A percentile compares a stretch with the other conserved stretches of the same genome.
phyloP scores from a whole-genome alignment of 768 basidiomycete genomes.

The Rhizopogon rudus region DNA sequence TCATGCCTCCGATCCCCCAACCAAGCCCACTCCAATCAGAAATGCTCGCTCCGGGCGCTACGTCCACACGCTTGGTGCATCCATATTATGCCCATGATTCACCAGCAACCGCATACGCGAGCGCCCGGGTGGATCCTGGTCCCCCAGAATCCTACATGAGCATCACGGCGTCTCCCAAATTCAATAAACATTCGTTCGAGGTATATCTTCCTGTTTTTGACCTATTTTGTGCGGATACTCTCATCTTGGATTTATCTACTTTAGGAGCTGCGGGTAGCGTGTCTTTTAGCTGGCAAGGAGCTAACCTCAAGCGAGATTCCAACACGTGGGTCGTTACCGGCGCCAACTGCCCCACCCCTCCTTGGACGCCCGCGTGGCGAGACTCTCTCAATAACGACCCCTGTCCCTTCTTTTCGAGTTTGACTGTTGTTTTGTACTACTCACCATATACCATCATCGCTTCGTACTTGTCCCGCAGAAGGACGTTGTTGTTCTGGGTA shows the following conservation, averaged over 20 bases:
- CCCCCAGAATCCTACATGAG: conserved; percentile 29
- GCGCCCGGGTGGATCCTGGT: conserved; percentile 5
- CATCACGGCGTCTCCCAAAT: conserved; percentile 33
- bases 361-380: conserved; percentile 28
- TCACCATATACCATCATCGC: background rate
- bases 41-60: background rate
- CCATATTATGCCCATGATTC: conserved; percentile 23
- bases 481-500: background rate
- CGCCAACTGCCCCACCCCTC: conserved; percentile 16
- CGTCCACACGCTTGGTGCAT: background rate
- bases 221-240: background rate
- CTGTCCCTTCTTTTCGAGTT: conserved; percentile 14
- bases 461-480: background rate
- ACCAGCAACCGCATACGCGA: conserved; percentile 16
- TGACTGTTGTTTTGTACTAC: background rate
- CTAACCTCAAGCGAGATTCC: conserved; percentile 37
- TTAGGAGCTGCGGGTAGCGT: conserved; percentile 51
- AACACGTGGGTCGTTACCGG: conserved; percentile 17
- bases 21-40: conserved; percentile 2
- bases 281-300: conserved; percentile 35
- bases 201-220: conserved; percentile 21
- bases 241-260: background rate
- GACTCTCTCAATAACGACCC: conserved; percentile 20
- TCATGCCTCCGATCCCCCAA: conserved; percentile 6
- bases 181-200: conserved; percentile 45